Evolutionary conservation across 1,139 yeast species (phyloP), one percentile per base, ranked within the genome.

Genomic region (Hemisphaericaspora xylofermentans): DNA sequence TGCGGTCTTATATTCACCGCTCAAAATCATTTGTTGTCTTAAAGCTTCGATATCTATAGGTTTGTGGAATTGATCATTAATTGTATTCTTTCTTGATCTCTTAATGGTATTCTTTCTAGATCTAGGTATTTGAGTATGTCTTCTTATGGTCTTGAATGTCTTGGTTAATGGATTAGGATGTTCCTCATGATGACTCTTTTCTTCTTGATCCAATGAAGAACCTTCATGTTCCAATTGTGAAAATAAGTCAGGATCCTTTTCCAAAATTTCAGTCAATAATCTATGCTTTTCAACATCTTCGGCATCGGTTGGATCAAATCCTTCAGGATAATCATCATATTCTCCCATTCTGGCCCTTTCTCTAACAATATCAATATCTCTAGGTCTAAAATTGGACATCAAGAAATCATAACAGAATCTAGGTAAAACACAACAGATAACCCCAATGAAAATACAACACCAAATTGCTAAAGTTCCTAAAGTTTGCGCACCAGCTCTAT

Each of bases 281-380:
- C 77, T 53, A 59, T 71, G 66, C 57, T 64, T 59, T 51, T 71
- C 71, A 43, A 74, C 61, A 62, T 73, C 73, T 52, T 66, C 68
- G 16, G 59, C 49, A 57, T 76, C 68, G n/a, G 85, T 80, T 26
- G 85, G 85, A 57, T 80, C 85, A 53, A 72, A 80, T 15, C 78
- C 79, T 19, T 57, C 61, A 4, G 81, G 82, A 52, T 74, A 80
- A 31, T 66, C 69, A 39, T 66, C 71, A 54, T 63, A 78, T 36
- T 60, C 70, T 4, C 83, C 82, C 39, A 57, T 53, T 17, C 68
- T 61, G 9, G 66, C 74, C 46, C 68, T 56, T 49, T 78, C 84
- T 47, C 84, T 62, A 39, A 80, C 67, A 40, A 78, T 77, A 49
- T 79, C 84, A 44, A 75, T 64, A 55, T 80, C 84, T 39, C 61